Evolutionary conservation across 129 eudicot genomes (phyloP).

Genomic region (Scalesia atractyloides): DNA sequence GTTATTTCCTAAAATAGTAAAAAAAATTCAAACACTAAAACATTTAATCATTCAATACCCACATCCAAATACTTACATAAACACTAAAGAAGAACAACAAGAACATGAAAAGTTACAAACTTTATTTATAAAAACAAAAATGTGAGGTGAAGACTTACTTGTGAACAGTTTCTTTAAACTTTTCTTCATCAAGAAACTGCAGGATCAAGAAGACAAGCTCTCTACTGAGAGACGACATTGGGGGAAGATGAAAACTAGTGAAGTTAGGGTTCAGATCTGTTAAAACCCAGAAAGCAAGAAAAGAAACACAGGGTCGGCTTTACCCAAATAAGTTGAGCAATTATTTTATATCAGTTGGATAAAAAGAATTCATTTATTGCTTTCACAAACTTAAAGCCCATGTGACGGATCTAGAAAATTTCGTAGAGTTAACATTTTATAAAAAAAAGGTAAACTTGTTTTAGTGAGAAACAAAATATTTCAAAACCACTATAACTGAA

Average conservation of each 20-base stretch:
- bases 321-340: constrained; percentile 18
- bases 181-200: constrained; percentile 95
- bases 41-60: neutral
- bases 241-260: constrained; percentile 31
- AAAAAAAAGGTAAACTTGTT: too few relatives aligned
- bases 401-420: too few relatives aligned
- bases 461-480: too few relatives aligned
- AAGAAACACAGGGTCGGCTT: neutral
- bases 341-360: constrained; percentile 18
- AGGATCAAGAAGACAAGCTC: constrained; percentile 90
- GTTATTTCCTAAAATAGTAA: neutral
- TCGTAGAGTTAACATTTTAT: too few relatives aligned
- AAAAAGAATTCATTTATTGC: constrained; percentile 33
- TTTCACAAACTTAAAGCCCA: constrained; percentile 36
- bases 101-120: constrained; percentile 4
- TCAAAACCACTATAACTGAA: too few relatives aligned
- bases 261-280: constrained; percentile 72
- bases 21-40: neutral
- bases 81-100: neutral
- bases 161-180: constrained; percentile 90
- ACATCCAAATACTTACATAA: constrained; percentile 15
- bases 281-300: constrained; percentile 33
- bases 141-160: constrained; percentile 52
- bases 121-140: neutral
- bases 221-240: constrained; percentile 91